A percentile compares a stretch with the other conserved stretches of the same genome.
Conservation (phyloP, 2,329 filamentous ascomycete species). For the Fusarium gaditjirri region DNA sequence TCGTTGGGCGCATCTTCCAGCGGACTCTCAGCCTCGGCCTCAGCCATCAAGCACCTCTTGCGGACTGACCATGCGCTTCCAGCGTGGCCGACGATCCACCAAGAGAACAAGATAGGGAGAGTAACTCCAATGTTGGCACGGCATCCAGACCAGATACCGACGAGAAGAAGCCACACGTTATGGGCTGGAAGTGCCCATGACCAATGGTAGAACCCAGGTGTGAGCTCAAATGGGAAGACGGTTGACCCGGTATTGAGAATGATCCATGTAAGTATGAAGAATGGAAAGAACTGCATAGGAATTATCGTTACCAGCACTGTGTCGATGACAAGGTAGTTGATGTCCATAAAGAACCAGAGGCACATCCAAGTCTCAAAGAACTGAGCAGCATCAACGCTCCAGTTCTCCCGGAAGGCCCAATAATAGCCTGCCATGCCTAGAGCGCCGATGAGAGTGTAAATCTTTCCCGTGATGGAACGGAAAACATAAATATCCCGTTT, state of each 20-base stretch:
- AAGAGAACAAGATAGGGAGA: conserved; percentile 20
- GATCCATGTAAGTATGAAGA: conserved; percentile 55
- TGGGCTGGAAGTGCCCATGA: conserved; percentile 22
- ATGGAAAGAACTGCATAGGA: conserved; percentile 51
- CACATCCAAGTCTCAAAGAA: conserved; percentile 44
- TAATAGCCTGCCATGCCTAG: conserved; percentile 52
- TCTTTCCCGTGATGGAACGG: not conserved
- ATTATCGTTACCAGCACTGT: conserved; percentile 38
- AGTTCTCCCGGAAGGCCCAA: conserved; percentile 56
- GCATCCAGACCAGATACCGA: conserved; percentile 25
- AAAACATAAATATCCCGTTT: not conserved
- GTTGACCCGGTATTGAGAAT: conserved; percentile 13
- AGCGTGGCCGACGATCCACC: conserved; percentile 20
- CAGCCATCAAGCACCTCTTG: conserved; percentile 23
- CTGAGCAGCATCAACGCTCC: conserved; percentile 49
- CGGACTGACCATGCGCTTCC: conserved; percentile 24
- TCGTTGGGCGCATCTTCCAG: not conserved
- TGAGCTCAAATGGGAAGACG: conserved; percentile 26
- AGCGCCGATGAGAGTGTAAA: conserved; percentile 6
- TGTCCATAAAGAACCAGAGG: conserved; percentile 53
- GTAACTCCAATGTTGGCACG: not conserved
- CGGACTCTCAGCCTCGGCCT: not conserved
- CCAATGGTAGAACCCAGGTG: conserved; percentile 24
- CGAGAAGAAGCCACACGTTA: conserved; percentile 15
- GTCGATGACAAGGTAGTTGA: conserved; percentile 56